A percentile compares a stretch with the other conserved stretches of the same genome.
phyloP scores from a whole-genome alignment of 2,329 filamentous ascomycete genomes.

The Phialocephala subalpina region DNA sequence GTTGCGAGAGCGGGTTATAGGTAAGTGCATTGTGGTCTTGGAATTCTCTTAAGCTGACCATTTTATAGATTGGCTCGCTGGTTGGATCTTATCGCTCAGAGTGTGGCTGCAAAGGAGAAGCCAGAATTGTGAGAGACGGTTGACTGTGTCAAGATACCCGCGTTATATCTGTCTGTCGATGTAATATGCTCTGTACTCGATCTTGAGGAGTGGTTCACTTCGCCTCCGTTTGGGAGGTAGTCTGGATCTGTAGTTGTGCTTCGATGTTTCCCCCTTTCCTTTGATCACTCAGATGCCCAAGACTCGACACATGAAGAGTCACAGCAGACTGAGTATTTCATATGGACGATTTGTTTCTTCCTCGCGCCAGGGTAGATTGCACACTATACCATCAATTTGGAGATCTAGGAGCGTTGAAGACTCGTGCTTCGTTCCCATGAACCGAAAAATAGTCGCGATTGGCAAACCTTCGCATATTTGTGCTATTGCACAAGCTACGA shows the following conservation, averaged over 20 bases:
- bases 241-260: not conserved
- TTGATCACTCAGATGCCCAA: not conserved
- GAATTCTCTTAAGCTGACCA: constrained; percentile 8
- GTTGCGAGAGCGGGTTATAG: constrained; percentile 75
- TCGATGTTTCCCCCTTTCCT: not conserved
- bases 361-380: not conserved
- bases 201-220: not conserved
- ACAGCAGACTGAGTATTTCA: too few species aligned
- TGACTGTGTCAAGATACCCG: not conserved
- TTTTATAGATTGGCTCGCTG: constrained; percentile 63
- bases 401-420: not conserved
- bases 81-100: constrained; percentile 67
- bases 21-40: not conserved
- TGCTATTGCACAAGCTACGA: not conserved
- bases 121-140: constrained; percentile 32
- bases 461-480: not conserved
- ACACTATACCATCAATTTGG: not conserved
- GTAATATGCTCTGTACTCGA: not conserved
- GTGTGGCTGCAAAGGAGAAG: constrained; percentile 22
- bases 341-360: too few species aligned
- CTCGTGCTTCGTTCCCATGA: not conserved
- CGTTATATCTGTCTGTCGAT: not conserved
- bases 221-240: not conserved
- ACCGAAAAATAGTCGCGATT: not conserved
- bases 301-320: not conserved